A percentile compares a stretch with the other conserved stretches of the same genome.
Evolutionary conservation across 2,329 filamentous ascomycete genomes (phyloP).

Genomic region (Aschersonia sp.): DNA sequence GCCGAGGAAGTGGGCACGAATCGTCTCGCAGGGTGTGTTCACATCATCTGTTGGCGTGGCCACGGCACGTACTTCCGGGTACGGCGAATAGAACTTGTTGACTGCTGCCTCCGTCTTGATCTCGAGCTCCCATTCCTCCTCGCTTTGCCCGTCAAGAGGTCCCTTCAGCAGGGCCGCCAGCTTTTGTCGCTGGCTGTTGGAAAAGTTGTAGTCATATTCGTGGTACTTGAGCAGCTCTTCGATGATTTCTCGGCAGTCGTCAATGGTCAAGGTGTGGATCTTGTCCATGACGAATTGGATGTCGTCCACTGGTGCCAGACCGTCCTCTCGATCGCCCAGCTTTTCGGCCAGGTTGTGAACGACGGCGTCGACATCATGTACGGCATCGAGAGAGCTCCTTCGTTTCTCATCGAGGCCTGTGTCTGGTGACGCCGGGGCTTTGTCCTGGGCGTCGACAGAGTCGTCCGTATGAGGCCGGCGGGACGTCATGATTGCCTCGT

Average conservation of each 20-base stretch:
- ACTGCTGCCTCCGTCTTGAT: conserved; percentile 8
- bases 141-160: conserved; percentile 5
- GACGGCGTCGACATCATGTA: not conserved
- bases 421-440: not conserved
- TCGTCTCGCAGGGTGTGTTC: conserved; percentile 12
- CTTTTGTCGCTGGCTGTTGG: conserved; percentile 6
- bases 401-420: not conserved
- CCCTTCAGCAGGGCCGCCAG: conserved; percentile 7
- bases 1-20: conserved; percentile 13
- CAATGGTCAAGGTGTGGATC: conserved; percentile 8
- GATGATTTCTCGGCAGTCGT: conserved; percentile 9
- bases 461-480: not conserved
- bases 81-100: conserved; percentile 10
- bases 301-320: conserved; percentile 10
- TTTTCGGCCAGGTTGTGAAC: conserved; percentile 6
- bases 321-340: conserved; percentile 6
- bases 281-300: conserved; percentile 11
- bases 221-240: conserved; percentile 8
- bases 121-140: conserved; percentile 6
- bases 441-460: not conserved
- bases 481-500: not conserved
- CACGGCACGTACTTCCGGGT: conserved; percentile 14
- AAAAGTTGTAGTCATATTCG: conserved; percentile 13
- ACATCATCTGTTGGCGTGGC: conserved; percentile 13
- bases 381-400: not conserved